Conservation (phyloP, 2,329 filamentous ascomycete genomes). For the Ilyonectria sp. region DNA sequence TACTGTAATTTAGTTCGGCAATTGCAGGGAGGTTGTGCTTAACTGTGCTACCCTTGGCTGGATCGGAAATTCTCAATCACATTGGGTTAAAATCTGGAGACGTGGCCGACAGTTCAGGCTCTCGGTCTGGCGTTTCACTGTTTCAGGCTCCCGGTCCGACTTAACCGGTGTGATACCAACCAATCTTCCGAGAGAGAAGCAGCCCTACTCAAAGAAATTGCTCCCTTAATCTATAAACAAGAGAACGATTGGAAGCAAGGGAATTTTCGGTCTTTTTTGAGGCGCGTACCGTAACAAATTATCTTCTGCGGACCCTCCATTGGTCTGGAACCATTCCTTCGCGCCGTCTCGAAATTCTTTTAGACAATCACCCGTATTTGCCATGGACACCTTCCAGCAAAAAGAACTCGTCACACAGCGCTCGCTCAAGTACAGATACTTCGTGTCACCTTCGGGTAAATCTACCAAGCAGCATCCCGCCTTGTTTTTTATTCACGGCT, state of each 20-base stretch:
- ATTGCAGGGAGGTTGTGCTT: neutral
- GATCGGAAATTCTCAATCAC: no score
- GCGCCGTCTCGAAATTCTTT: neutral
- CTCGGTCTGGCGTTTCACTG: no score
- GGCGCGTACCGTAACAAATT: neutral
- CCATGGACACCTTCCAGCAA: conserved; percentile 11
- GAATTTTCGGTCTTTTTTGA: neutral
- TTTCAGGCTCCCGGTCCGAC: neutral
- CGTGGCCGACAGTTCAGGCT: no score
- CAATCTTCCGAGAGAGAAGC: no score
- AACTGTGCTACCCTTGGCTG: neutral
- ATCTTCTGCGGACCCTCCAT: neutral
- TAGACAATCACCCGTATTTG: neutral
- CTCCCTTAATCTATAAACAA: neutral
- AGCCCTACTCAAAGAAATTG: neutral
- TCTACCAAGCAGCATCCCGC: conserved; percentile 13
- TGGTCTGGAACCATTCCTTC: neutral
- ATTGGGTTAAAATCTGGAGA: no score
- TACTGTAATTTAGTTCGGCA: no score
- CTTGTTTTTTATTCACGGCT: conserved; percentile 33
- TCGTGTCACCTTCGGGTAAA: neutral
- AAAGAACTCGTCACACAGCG: conserved; percentile 2
- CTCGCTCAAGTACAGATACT: conserved; percentile 24
- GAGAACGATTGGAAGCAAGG: neutral
- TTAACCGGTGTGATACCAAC: neutral